These are phyloP conservation scores for Lyophyllum atratum DNA, from an alignment of 768 basidiomycete genomes.

Conservation along the genomic window DNA sequence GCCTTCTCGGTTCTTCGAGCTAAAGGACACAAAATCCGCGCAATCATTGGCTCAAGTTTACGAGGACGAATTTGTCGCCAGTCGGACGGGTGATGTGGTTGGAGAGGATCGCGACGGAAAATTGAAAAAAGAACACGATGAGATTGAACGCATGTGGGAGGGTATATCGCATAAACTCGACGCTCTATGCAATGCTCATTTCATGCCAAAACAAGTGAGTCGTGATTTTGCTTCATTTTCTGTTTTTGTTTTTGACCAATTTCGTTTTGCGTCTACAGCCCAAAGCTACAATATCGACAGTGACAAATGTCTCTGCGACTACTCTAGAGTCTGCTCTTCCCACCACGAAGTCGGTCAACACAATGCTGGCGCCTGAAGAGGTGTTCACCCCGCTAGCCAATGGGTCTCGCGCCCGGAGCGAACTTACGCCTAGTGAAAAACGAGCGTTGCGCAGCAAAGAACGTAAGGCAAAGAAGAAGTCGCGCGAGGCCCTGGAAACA, in stretches of 20 bases:
- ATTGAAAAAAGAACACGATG: conserved; percentile 85
- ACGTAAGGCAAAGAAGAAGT: conserved; percentile 69
- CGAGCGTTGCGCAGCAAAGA: conserved; percentile 65
- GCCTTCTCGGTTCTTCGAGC: conserved; percentile 85
- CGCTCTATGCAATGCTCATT: conserved; percentile 93
- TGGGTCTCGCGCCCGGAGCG: conserved; percentile 65
- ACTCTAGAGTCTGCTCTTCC: conserved; percentile 91
- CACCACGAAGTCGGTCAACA: conserved; percentile 69
- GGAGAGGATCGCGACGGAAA: conserved; percentile 87
- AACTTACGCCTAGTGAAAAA: conserved; percentile 87
- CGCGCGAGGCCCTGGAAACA: conserved; percentile 64
- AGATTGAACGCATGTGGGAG: conserved; percentile 83
- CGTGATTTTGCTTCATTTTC: background rate
- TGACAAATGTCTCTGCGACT: conserved; percentile 80
- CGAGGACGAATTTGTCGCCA: conserved; percentile 85
- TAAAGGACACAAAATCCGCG: conserved; percentile 85
- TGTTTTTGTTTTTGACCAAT: background rate
- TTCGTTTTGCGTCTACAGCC: conserved; percentile 52
- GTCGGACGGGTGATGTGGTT: conserved; percentile 52
- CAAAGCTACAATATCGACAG: conserved; percentile 81
- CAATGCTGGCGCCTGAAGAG: conserved; percentile 94
- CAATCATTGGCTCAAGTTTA: conserved; percentile 95
- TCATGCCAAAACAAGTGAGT: conserved; percentile 89
- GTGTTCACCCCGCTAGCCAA: conserved; percentile 64
- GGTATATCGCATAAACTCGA: conserved; percentile 86